Base-by-base conservation (phyloP, 1,139 yeast species). In the Tardiomyces blankii region DNA sequence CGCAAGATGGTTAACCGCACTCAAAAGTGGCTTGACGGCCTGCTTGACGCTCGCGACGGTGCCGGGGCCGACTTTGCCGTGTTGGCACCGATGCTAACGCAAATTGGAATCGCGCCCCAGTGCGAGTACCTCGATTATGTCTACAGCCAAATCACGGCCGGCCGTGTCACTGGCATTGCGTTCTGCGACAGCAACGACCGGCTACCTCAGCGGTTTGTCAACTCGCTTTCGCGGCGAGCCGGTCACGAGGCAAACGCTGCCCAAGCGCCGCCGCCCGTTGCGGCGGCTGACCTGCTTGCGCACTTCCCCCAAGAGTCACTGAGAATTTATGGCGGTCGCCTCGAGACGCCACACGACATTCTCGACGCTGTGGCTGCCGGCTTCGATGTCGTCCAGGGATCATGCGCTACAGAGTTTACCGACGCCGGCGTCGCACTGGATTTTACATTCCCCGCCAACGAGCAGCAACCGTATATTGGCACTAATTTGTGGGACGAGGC, bases 371-470 rank as follows among this genome's bases (percentile, higher is more conserved):
- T 69, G 8, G 48, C 46, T 16, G 21, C 42, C 14, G 73, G 72
- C 1, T 50, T 58, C 32, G 73, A 69, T 47, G 25, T 69, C 2
- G 53, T 68, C 40, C 53, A 56, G 30, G 65, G 60, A 3, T 65
- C 64, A 33, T 50, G 65, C 21, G 60, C 58, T 2, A 52, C 59
- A 1, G 48, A 47, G 21, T 61, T 59, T 48, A 56, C 70, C 9
- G 67, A 68, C 39, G 56, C 62, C 5, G 73, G 73, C 1, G 51
- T 62, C 1, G 72, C 71, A 2, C 54, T 68, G n/a, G 59, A 54
- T 27, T 57, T 62, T 42, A 47, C 49, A 2, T 57, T 63, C 41
- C 63, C 63, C 0, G 48, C 44, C 2, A 45, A 27, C 12, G 44
- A 45, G 14, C 45, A 46, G 5, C 50, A 49, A 11, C 40, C 40